Percentiles rank a stretch among this genome's conserved stretches.
These are phyloP conservation scores for Globisporangium emineosum DNA, from an alignment of 352 stramenopile genomes.

Conservation along the genomic window DNA sequence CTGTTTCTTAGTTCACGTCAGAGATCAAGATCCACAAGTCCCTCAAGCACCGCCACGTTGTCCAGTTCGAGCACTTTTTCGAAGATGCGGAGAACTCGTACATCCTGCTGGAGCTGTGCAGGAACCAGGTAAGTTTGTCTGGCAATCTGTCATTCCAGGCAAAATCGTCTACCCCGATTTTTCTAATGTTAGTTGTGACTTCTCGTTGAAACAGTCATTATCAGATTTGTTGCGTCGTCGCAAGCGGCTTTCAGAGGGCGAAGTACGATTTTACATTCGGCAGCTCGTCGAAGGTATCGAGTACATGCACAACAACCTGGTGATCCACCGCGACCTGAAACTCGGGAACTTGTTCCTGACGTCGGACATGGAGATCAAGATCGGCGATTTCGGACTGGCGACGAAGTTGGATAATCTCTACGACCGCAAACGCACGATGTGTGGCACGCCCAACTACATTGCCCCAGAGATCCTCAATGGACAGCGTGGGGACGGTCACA, in stretches of 20 bases:
- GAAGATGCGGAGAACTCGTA: constrained; percentile 97
- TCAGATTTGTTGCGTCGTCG: constrained; percentile 95
- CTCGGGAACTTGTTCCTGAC: constrained; percentile 97
- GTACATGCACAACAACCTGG: constrained; percentile 93
- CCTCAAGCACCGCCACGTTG: constrained; percentile 93
- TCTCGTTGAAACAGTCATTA: constrained; percentile 71
- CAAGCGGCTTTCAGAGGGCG: constrained; percentile 93
- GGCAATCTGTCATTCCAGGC: no score
- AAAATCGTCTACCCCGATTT: neutral
- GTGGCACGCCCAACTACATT: constrained; percentile 93
- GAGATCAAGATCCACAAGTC: constrained; percentile 99
- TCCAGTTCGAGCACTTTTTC: constrained; percentile 98
- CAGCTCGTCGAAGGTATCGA: constrained; percentile 90
- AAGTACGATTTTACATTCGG: constrained; percentile 93
- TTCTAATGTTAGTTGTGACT: constrained; percentile 6
- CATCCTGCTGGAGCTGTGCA: constrained; percentile 96
- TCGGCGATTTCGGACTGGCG: constrained; percentile 96
- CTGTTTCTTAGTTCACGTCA: constrained; percentile 72
- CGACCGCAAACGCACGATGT: constrained; percentile 97
- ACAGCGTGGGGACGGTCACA: constrained; percentile 90
- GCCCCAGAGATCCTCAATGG: constrained; percentile 91
- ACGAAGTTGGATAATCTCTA: constrained; percentile 73
- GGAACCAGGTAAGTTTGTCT: constrained; percentile 78
- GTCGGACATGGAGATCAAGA: constrained; percentile 93
- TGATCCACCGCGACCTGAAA: constrained; percentile 98